phyloP scores from a whole-genome alignment of 192 early-diverging fungal genomes.

The Allomyces javanicus region DNA sequence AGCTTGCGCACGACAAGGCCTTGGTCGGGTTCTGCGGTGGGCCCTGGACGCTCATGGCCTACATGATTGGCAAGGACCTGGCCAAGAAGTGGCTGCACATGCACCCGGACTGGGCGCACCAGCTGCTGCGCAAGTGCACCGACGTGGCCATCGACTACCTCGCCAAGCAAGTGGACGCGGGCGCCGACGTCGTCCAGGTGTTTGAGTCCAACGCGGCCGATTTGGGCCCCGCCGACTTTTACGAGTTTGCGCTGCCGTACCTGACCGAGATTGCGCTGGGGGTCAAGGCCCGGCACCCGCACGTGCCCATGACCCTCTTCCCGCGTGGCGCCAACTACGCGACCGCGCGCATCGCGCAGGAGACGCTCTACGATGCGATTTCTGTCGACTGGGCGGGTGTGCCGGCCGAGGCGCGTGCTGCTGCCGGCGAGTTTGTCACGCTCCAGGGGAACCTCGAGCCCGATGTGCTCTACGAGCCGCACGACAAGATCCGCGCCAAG shows the following conservation, averaged over 20 bases:
- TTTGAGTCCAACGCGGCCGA: slow-evolving; percentile 97
- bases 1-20: slow-evolving; percentile 66
- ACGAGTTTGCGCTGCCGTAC: slow-evolving; percentile 76
- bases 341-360: slow-evolving; percentile 39
- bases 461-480: slow-evolving; percentile 50
- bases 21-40: slow-evolving; percentile 91
- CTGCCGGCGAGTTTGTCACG: slow-evolving; percentile 30
- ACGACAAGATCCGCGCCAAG: slow-evolving; percentile 45
- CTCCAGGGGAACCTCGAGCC: slow-evolving; percentile 97
- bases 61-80: slow-evolving; percentile 93
- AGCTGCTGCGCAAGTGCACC: slow-evolving; percentile 57
- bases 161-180: slow-evolving; percentile 82
- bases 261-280: slow-evolving; percentile 52
- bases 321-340: slow-evolving; percentile 82
- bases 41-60: slow-evolving; percentile 96
- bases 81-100: slow-evolving; percentile 81
- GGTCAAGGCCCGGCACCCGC: slow-evolving; percentile 37
- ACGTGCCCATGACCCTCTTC: slow-evolving; percentile 81
- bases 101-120: slow-evolving; percentile 50
- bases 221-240: slow-evolving; percentile 61
- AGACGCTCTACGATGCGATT: slow-evolving; percentile 60
- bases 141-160: slow-evolving; percentile 72
- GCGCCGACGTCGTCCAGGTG: slow-evolving; percentile 90
- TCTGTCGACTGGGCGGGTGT: slow-evolving; percentile 82
- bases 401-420: slow-evolving; percentile 33